These are phyloP conservation scores for Ganoderma meredithae DNA, from an alignment of 1,284 basidiomycete genomes.

Conservation along the genomic window DNA sequence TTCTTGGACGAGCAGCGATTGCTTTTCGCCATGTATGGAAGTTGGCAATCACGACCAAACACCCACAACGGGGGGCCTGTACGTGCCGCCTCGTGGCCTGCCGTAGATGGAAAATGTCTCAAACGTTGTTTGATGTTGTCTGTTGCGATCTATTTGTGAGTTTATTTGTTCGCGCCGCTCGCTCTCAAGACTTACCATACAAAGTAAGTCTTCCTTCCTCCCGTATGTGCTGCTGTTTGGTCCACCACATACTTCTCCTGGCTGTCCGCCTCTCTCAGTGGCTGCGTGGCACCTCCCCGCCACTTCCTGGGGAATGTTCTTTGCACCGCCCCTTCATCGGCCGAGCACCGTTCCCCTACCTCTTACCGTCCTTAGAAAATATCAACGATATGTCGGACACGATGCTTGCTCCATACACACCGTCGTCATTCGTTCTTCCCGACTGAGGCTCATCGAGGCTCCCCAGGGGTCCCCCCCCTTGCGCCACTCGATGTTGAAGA, in stretches of 20 bases:
- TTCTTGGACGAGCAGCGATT: conserved; percentile 2
- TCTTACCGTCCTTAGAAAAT: neutral
- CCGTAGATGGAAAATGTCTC: conserved; percentile 4
- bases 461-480: neutral
- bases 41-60: conserved; percentile 5
- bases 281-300: neutral
- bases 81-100: neutral
- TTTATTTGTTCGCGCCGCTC: conserved; percentile 6
- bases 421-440: neutral
- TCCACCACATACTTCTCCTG: neutral
- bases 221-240: neutral
- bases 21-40: conserved; percentile 7
- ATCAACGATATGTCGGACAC: neutral
- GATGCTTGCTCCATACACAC: neutral
- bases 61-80: neutral
- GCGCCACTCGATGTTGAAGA: neutral
- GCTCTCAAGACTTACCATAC: neutral
- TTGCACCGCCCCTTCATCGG: neutral
- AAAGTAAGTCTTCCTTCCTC: neutral
- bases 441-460: neutral
- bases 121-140: neutral
- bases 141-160: conserved; percentile 3
- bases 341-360: neutral
- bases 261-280: neutral
- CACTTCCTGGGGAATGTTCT: neutral